phyloP scores from a whole-genome alignment of 257 asterid genomes.

The Przewalskia tangutica region DNA sequence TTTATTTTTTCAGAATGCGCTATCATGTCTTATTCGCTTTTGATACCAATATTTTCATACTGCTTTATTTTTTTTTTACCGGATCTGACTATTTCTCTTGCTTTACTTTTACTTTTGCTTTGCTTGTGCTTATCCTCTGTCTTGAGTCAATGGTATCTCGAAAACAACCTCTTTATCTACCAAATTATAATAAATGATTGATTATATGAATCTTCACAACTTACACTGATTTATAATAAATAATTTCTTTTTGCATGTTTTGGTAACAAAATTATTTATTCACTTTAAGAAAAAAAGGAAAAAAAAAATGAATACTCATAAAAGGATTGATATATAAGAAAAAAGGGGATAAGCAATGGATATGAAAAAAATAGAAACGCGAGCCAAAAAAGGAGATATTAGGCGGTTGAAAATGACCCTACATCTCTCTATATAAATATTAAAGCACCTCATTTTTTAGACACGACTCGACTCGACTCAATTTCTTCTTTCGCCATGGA shows the following conservation, averaged over 20 bases:
- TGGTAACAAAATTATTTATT: not conserved
- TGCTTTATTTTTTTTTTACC: no score
- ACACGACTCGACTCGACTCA: not conserved
- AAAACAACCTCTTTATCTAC: no score
- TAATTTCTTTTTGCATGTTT: not conserved
- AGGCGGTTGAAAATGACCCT: slow-evolving; percentile 15
- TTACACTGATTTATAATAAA: not conserved
- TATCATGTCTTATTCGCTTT: no score
- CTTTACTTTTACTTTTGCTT: no score
- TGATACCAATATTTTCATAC: no score
- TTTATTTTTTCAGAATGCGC: no score
- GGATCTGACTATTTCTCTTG: no score
- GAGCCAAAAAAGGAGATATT: slow-evolving; percentile 19
- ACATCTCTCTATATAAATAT: not conserved
- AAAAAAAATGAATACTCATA: not conserved
- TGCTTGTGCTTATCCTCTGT: no score
- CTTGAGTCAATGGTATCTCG: no score
- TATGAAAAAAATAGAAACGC: slow-evolving; percentile 18
- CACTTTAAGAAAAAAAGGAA: not conserved
- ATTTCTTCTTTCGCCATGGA: slow-evolving; percentile 29
- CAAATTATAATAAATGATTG: no score
- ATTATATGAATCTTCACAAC: no score
- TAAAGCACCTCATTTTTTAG: not conserved
- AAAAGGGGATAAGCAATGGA: not conserved
- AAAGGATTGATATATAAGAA: not conserved